A percentile compares a stretch with the other conserved stretches of the same genome.
These are phyloP conservation scores for Tympanopsis confertula DNA, from an alignment of 2,329 filamentous ascomycete genomes.

Conservation along the genomic window DNA sequence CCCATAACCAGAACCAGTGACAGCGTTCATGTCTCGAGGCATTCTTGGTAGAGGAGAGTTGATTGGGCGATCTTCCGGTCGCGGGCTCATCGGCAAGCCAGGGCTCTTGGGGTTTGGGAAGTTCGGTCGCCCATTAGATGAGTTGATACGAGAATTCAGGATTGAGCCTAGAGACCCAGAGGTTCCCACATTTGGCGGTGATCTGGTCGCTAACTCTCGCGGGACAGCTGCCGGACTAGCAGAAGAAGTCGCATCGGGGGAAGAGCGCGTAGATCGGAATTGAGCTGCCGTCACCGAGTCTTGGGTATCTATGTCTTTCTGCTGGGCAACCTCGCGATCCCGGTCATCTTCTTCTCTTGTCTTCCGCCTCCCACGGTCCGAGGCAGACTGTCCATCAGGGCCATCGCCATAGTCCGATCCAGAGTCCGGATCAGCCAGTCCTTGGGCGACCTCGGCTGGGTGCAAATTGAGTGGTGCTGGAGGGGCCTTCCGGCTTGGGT, in stretches of 20 bases:
- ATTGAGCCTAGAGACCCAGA: conserved; percentile 40
- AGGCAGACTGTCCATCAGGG: conserved; percentile 54
- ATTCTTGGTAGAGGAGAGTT: conserved; percentile 29
- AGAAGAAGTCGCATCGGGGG: conserved; percentile 21
- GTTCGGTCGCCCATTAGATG: conserved; percentile 35
- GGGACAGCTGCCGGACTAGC: conserved; percentile 13
- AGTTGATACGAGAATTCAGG: conserved; percentile 23
- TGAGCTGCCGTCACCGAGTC: conserved; percentile 66
- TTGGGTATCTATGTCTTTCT: conserved; percentile 56
- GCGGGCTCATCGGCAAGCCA: conserved; percentile 42
- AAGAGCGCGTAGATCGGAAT: conserved; percentile 35
- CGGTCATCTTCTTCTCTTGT: conserved; percentile 81
- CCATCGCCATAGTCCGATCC: conserved; percentile 79
- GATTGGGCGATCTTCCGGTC: conserved; percentile 60
- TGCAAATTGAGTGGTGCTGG: conserved; percentile 73
- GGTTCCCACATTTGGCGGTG: neutral
- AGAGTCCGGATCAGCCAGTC: conserved; percentile 48
- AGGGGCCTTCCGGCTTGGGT: conserved; percentile 63
- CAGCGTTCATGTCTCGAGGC: conserved; percentile 54
- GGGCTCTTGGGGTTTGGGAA: conserved; percentile 45
- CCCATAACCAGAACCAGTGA: conserved; percentile 38
- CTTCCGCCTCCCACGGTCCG: conserved; percentile 63
- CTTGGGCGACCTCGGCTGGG: conserved; percentile 20
- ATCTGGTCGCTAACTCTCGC: conserved; percentile 5
- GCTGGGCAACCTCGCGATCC: conserved; percentile 57